Percentiles rank a stretch among this genome's conserved stretches.
These are phyloP conservation scores for Colletotrichum caudatum DNA, from an alignment of 2,329 filamentous ascomycete genomes.

Conservation along the genomic window DNA sequence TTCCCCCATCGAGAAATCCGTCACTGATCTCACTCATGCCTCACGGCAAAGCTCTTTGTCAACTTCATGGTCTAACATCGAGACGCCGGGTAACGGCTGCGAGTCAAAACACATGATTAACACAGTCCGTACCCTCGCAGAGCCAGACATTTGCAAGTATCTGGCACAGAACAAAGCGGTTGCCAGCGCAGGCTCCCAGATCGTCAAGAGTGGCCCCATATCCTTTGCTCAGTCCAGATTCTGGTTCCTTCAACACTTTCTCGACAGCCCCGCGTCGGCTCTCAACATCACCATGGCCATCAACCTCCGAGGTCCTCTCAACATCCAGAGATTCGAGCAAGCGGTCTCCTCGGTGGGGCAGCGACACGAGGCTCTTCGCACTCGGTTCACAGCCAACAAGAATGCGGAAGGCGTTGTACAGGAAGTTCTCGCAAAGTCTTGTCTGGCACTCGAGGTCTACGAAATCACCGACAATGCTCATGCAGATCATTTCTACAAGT, in stretches of 20 bases:
- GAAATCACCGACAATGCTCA: not conserved
- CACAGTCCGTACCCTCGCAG: too few relatives aligned
- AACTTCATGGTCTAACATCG: too few relatives aligned
- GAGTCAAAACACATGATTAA: too few relatives aligned
- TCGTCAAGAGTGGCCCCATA: conserved; percentile 43
- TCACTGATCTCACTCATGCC: too few relatives aligned
- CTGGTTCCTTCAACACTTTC: conserved; percentile 52
- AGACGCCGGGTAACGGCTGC: too few relatives aligned
- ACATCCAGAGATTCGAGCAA: conserved; percentile 47
- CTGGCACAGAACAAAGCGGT: too few relatives aligned
- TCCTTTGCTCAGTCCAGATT: conserved; percentile 56
- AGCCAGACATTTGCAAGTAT: too few relatives aligned
- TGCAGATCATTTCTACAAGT: not conserved
- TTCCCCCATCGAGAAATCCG: too few relatives aligned
- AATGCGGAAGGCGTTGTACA: not conserved
- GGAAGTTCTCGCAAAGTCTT: not conserved
- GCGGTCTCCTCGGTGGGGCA: conserved; percentile 49
- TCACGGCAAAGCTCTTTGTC: too few relatives aligned
- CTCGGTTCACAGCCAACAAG: conserved; percentile 43
- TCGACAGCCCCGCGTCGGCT: conserved; percentile 51
- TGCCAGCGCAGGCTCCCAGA: not conserved
- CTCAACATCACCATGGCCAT: conserved; percentile 54
- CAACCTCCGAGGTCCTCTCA: conserved; percentile 50
- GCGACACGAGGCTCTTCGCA: conserved; percentile 52
- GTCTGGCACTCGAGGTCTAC: not conserved